A percentile compares a stretch with the other conserved stretches of the same genome.
These are phyloP conservation scores for Acer negundo DNA, from an alignment of 345 rosid genomes.

Conservation along the genomic window DNA sequence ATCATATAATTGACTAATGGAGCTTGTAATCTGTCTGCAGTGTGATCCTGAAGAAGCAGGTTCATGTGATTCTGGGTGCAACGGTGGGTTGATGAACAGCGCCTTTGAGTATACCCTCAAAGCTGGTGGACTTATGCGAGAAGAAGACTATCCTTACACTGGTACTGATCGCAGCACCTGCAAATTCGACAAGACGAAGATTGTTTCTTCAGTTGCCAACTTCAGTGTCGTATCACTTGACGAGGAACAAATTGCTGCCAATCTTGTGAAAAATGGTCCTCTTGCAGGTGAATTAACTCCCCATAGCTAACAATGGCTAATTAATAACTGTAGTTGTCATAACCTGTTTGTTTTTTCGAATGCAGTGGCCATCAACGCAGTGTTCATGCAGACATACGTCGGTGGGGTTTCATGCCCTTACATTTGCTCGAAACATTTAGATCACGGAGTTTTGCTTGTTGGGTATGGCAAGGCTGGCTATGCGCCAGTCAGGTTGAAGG, in stretches of 20 bases:
- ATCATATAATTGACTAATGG: too few species aligned
- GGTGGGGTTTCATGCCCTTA: conserved; percentile 93
- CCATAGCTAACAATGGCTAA: too few species aligned
- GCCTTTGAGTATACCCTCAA: conserved; percentile 86
- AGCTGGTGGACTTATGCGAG: conserved; percentile 90
- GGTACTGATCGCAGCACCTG: conserved; percentile 67
- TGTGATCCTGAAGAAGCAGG: conserved; percentile 87
- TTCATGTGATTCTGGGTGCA: conserved; percentile 87
- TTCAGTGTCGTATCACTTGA: conserved; percentile 83
- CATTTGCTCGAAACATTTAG: conserved; percentile 73
- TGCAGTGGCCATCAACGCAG: conserved; percentile 86
- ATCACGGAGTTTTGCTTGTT: conserved; percentile 85
- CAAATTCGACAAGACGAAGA: conserved; percentile 79
- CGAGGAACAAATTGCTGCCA: conserved; percentile 92
- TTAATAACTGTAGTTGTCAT: background rate
- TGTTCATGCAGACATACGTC: conserved; percentile 88
- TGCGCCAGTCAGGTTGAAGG: conserved; percentile 81
- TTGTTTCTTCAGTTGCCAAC: conserved; percentile 81
- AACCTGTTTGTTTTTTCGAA: conserved; percentile 8
- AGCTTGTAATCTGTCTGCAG: conserved; percentile 36
- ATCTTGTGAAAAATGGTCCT: conserved; percentile 89
- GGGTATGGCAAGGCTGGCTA: conserved; percentile 88
- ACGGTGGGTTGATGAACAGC: conserved; percentile 89
- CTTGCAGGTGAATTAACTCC: conserved; percentile 58
- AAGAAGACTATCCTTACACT: conserved; percentile 88